phyloP scores from a whole-genome alignment of 306 rosid genomes.

The Fragaria iinumae region DNA sequence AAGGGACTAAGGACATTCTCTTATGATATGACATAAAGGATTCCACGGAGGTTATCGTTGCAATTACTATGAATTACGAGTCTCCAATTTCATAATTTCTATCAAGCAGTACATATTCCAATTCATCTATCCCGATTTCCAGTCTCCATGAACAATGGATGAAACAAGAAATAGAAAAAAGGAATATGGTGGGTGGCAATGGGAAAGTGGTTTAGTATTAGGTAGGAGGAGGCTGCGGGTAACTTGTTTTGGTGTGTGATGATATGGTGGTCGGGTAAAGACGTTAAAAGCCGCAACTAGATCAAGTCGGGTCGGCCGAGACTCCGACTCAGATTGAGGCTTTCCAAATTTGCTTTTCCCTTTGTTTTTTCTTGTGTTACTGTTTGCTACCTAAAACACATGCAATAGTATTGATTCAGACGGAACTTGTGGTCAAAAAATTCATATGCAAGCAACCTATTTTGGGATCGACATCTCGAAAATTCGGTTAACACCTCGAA shows the following conservation, averaged over 20 bases:
- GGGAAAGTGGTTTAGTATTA: neutral
- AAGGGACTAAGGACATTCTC: no score
- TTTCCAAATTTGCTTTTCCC: neutral
- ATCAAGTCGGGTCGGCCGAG: neutral
- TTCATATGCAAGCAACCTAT: neutral
- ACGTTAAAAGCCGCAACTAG: neutral
- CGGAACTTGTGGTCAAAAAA: neutral
- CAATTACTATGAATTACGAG: no score
- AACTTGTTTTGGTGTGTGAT: neutral
- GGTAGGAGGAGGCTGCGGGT: slow-evolving; percentile 2
- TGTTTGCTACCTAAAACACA: neutral
- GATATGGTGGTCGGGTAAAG: slow-evolving; percentile 11
- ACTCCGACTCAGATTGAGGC: neutral
- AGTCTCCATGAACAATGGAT: no score
- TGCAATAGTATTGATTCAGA: neutral
- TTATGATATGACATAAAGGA: no score
- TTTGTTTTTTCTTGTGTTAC: neutral
- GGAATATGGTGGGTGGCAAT: neutral
- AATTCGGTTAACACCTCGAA: neutral
- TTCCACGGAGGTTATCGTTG: no score
- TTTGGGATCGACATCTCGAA: neutral
- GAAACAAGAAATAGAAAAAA: no score
- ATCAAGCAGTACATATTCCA: no score
- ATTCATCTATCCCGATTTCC: no score
- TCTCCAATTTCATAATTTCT: no score